phyloP scores from a whole-genome alignment of 768 basidiomycete genomes.

The Lactarius evosmus region DNA sequence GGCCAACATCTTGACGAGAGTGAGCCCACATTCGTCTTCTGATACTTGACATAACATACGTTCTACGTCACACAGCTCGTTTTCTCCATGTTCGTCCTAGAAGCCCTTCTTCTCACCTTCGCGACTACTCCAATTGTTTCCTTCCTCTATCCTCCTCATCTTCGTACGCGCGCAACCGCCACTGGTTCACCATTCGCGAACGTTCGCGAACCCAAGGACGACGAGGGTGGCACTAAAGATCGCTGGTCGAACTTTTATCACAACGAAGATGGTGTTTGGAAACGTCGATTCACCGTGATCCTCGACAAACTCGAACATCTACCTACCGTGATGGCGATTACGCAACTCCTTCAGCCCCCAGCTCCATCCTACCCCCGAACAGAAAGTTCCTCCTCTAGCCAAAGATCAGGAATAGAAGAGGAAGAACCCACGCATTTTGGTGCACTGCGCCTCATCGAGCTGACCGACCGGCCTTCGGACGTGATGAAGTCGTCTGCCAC shows the following conservation, averaged over 20 bases:
- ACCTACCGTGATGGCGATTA: constrained; percentile 84
- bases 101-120: constrained; percentile 78
- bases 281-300: constrained; percentile 73
- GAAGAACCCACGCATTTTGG: background rate
- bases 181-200: constrained; percentile 48
- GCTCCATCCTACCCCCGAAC: constrained; percentile 18
- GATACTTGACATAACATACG: background rate
- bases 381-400: constrained; percentile 3
- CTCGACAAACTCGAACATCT: constrained; percentile 89
- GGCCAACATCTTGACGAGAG: constrained; percentile 69
- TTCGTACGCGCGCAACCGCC: constrained; percentile 48
- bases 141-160: constrained; percentile 61
- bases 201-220: constrained; percentile 31
- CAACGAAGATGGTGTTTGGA: constrained; percentile 38
- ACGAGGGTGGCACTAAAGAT: constrained; percentile 3
- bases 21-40: constrained; percentile 28
- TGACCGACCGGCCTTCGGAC: constrained; percentile 61
- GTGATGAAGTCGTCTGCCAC: constrained; percentile 64
- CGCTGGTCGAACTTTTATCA: background rate
- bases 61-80: constrained; percentile 43
- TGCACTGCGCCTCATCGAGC: constrained; percentile 84
- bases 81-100: constrained; percentile 94
- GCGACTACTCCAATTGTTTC: constrained; percentile 78
- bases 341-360: constrained; percentile 67
- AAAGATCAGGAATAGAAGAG: background rate